These are phyloP conservation scores for Boehmeria nivea DNA, from an alignment of 306 rosid genomes.

Conservation along the genomic window DNA sequence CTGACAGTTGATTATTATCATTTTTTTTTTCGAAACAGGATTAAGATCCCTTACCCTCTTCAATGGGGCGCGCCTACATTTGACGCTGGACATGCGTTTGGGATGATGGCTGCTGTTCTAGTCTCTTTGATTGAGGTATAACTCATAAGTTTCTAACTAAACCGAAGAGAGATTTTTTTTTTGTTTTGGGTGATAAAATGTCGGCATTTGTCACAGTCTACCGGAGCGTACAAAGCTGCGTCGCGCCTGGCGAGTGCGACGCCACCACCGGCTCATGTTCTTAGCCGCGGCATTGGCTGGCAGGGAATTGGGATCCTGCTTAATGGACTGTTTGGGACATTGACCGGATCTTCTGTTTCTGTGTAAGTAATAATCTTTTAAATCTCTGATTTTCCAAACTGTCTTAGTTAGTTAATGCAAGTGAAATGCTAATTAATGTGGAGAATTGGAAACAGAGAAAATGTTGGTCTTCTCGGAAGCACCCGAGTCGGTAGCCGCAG, in stretches of 20 bases:
- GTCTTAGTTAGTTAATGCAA: conserved; percentile 3
- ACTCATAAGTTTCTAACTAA: neutral
- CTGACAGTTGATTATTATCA: neutral
- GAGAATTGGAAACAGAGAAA: conserved; percentile 51
- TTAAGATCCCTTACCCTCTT: conserved; percentile 92
- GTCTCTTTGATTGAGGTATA: conserved; percentile 93
- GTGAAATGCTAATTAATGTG: conserved; percentile 8
- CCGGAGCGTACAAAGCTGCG: conserved; percentile 97
- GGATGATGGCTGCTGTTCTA: conserved; percentile 95
- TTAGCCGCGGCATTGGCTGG: conserved; percentile 99
- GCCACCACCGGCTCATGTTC: conserved; percentile 96
- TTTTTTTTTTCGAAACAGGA: conserved; percentile 38
- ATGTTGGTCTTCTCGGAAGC: conserved; percentile 95
- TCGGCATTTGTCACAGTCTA: conserved; percentile 52
- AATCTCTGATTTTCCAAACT: neutral
- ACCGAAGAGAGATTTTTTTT: neutral
- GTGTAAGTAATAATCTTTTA: conserved; percentile 42
- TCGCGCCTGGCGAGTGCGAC: conserved; percentile 96
- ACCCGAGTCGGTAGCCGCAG: conserved; percentile 98
- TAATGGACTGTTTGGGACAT: conserved; percentile 88
- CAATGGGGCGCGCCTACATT: conserved; percentile 99
- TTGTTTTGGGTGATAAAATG: no score
- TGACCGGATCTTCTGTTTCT: conserved; percentile 81
- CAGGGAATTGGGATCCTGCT: conserved; percentile 93
- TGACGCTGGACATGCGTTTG: conserved; percentile 84